phyloP scores from a whole-genome alignment of 306 rosid species.

The Abrus pulchellus region DNA sequence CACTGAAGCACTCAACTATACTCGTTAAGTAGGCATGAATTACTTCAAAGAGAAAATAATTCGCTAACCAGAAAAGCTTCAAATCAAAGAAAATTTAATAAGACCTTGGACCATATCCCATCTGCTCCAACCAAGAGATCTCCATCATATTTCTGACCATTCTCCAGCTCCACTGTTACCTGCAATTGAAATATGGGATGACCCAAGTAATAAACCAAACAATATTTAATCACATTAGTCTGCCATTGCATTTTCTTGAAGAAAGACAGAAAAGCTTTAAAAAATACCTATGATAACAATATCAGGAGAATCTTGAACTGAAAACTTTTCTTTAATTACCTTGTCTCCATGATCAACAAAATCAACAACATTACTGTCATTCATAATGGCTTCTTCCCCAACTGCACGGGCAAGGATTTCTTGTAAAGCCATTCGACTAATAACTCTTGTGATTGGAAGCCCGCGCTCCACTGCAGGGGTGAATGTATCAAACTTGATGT shows the following conservation, averaged over 20 bases:
- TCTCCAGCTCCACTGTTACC: constrained; percentile 86
- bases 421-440: constrained; percentile 89
- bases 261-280: constrained; percentile 36
- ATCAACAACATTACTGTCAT: constrained; percentile 78
- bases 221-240: constrained; percentile 13
- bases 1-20: neutral
- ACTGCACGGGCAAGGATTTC: constrained; percentile 89
- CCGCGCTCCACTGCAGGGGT: constrained; percentile 97
- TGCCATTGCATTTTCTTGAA: constrained; percentile 31
- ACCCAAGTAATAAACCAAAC: constrained; percentile 42
- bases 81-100: constrained; percentile 23
- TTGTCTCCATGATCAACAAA: constrained; percentile 83
- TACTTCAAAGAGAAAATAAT: neutral
- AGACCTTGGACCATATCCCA: constrained; percentile 98
- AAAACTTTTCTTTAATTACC: constrained; percentile 58
- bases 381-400: constrained; percentile 76
- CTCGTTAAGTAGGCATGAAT: neutral
- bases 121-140: constrained; percentile 97
- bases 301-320: constrained; percentile 37
- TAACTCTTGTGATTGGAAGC: constrained; percentile 95
- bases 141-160: constrained; percentile 84
- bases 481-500: constrained; percentile 98
- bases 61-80: constrained; percentile 23
- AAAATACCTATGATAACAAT: constrained; percentile 25
- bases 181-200: constrained; percentile 47